Evolutionary conservation across 1,284 basidiomycete species (phyloP).

Genomic region (Cutaneotrichosporon sp.): DNA sequence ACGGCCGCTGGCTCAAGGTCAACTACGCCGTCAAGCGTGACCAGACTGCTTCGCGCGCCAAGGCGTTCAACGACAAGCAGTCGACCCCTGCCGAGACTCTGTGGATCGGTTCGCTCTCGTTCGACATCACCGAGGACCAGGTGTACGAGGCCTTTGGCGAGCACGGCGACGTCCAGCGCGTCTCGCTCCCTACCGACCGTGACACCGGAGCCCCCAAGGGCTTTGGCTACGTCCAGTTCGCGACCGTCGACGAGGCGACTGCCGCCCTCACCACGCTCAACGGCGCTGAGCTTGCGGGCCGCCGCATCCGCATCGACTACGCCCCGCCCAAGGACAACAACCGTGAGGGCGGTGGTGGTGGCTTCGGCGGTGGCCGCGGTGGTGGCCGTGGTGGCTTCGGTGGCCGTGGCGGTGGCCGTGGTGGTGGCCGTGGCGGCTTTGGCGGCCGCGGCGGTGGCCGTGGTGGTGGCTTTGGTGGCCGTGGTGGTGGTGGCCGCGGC

Average conservation of each 20-base stretch:
- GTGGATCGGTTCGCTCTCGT: conserved; percentile 90
- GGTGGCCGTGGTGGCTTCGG: conserved; percentile 34
- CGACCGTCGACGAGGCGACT: conserved; percentile 73
- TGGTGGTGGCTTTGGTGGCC: conserved; percentile 37
- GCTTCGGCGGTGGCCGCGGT: conserved; percentile 58
- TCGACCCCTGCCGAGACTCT: conserved; percentile 74
- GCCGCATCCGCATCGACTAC: conserved; percentile 81
- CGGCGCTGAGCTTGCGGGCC: conserved; percentile 79
- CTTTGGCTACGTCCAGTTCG: conserved; percentile 96
- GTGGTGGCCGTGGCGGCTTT: conserved; percentile 44
- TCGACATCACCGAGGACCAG: conserved; percentile 73
- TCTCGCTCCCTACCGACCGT: conserved; percentile 89
- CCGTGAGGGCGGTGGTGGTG: conserved; percentile 44
- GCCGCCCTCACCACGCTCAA: conserved; percentile 70
- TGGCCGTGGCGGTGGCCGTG: conserved; percentile 49
- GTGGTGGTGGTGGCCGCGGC: conserved; percentile 51
- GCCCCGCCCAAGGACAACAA: conserved; percentile 75
- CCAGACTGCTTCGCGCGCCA: conserved; percentile 70
- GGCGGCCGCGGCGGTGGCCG: conserved; percentile 44
- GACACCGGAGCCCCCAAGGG: conserved; percentile 91
- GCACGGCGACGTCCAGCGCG: conserved; percentile 81
- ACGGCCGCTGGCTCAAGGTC: conserved; percentile 84
- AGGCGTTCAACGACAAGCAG: conserved; percentile 69
- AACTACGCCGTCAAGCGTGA: conserved; percentile 67
- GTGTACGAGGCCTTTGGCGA: conserved; percentile 92